A percentile compares a stretch with the other conserved stretches of the same genome.
Evolutionary conservation across 1,284 basidiomycete species (phyloP).

Genomic region (Tylopilus orsonianus): DNA sequence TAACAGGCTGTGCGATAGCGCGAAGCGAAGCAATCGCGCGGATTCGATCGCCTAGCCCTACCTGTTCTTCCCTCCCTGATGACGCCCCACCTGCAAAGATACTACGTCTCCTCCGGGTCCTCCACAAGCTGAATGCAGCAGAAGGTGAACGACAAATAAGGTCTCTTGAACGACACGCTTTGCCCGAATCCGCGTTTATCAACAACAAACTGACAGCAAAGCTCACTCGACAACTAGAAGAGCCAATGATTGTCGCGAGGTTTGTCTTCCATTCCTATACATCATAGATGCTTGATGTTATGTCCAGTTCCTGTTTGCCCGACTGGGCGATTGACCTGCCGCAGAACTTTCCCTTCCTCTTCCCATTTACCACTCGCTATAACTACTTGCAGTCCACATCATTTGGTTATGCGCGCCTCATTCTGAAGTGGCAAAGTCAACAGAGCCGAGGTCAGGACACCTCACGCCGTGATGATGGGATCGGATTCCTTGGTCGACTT

Average conservation of each 20-base stretch:
- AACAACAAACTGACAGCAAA: constrained; percentile 99
- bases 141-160: constrained; percentile 58
- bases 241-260: constrained; percentile 99
- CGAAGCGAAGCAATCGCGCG: constrained; percentile 43
- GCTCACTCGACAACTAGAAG: constrained; percentile 95
- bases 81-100: constrained; percentile 90
- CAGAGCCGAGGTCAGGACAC: constrained; percentile 71
- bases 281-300: constrained; percentile 2
- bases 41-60: constrained; percentile 61
- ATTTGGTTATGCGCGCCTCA: constrained; percentile 94
- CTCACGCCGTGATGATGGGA: constrained; percentile 83
- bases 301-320: constrained; percentile 82
- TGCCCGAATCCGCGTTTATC: constrained; percentile 83
- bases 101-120: constrained; percentile 82
- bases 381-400: constrained; percentile 96
- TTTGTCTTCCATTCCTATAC: constrained; percentile 29
- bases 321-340: constrained; percentile 96
- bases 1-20: constrained; percentile 16
- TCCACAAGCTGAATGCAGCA: constrained; percentile 75
- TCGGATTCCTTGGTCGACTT: constrained; percentile 88
- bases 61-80: constrained; percentile 75
- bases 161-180: constrained; percentile 50
- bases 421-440: constrained; percentile 87
- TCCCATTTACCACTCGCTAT: constrained; percentile 97
- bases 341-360: constrained; percentile 94